Evolutionary conservation across 345 rosid species (phyloP), one percentile per base, ranked within the genome.

Genomic region (Citrus cavaleriei): DNA sequence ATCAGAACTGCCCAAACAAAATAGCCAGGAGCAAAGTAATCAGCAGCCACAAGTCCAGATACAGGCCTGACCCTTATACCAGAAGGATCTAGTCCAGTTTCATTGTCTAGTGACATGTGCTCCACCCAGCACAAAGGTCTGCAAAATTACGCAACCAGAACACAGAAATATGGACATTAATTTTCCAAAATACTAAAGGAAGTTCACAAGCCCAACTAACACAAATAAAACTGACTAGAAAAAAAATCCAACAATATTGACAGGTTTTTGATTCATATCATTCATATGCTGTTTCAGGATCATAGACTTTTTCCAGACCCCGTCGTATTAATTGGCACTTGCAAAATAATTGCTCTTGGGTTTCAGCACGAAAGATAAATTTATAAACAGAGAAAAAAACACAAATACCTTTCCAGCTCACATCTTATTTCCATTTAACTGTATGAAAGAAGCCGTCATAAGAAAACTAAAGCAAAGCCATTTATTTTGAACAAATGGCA

Each of bases 1-100:
- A 95, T 95, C 84, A 94, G 79, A 84, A 95, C 98, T 4, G 99
- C 99, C 98, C 99, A 95, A 34, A 95, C 97, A 81, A 93, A 95
- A 85, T 92, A 95, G 25, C 99, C 99, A 30, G 98, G 93, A 73
- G 91, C 91, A 88, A 95, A 93, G 88, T 95, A 95, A 83, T 95
- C 99, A 2, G 99, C 99, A 80, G 99, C 99, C 78, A 93, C 99
- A 7, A 95, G 95, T 78, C 99, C 99, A 80, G 93, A 81, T 74
- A 92, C 98, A 67, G 98, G 85, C 75, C 98, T 87, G 67, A 92
- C 84, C 84, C 97, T 87, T 69, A 95, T 88, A 65, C 95, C 95
- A 27, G 85, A 82, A 83, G 98, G 95, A 90, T 95, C 98, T 78
- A 95, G 77, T 77, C 98, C 98, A 64, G 98, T 93, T 85, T 91